A percentile compares a stretch with the other conserved stretches of the same genome.
These are phyloP conservation scores for Bolboschoenus planiculmis DNA, from an alignment of 176 grass and related monocot species.

Conservation along the genomic window DNA sequence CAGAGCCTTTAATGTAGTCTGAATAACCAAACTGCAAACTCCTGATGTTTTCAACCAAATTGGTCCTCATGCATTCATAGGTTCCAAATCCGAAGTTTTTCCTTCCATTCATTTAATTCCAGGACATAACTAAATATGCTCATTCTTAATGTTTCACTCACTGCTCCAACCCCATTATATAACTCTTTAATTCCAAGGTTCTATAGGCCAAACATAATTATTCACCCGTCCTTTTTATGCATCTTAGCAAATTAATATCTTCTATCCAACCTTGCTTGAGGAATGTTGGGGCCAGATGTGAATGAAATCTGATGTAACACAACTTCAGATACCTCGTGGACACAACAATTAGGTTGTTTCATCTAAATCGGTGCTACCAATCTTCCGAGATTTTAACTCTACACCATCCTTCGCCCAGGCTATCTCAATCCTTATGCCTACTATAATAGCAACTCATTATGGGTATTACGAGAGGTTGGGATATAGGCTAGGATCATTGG, in stretches of 20 bases:
- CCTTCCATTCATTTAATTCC: not conserved
- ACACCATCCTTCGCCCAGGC: not conserved
- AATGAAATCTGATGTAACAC: not conserved
- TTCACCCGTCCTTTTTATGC: not conserved
- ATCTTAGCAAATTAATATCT: not conserved
- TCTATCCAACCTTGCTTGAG: not conserved
- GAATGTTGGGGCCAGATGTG: not conserved
- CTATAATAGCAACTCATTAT: conserved; percentile 2
- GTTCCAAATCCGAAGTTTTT: too few relatives aligned
- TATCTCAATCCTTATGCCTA: not conserved
- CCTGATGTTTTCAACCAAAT: not conserved
- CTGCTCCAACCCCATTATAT: not conserved
- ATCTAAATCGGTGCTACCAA: too few relatives aligned
- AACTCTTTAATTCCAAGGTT: not conserved
- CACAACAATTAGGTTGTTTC: not conserved
- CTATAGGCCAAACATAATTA: not conserved
- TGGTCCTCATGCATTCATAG: not conserved
- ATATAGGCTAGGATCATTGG: not conserved
- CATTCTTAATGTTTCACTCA: not conserved
- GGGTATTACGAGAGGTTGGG: not conserved
- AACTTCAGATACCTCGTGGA: not conserved
- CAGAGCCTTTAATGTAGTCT: not conserved
- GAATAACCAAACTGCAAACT: not conserved
- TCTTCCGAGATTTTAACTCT: not conserved
- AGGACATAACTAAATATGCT: not conserved